These are phyloP conservation scores for Phialemoniopsis sp. DNA, from an alignment of 2,329 filamentous ascomycete species.

Conservation along the genomic window DNA sequence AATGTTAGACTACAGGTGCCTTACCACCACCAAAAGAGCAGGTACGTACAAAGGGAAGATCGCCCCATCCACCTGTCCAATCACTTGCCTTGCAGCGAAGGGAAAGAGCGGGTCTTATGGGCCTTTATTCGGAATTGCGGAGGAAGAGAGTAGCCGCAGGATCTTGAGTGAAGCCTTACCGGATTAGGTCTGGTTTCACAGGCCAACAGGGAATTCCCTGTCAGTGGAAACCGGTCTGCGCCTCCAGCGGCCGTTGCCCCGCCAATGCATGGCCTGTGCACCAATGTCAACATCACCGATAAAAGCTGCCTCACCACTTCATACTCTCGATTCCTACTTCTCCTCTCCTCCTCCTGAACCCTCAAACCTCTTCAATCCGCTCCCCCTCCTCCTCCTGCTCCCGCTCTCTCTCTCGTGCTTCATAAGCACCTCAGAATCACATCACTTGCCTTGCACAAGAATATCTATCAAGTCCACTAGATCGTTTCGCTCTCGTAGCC, in stretches of 20 bases:
- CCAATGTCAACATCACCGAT: conserved; percentile 1
- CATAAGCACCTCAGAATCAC: conserved; percentile 8
- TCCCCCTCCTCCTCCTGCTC: conserved; percentile 5
- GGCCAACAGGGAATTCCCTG: too few relatives aligned
- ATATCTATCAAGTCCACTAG: conserved; percentile 35
- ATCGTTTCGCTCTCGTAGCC: conserved; percentile 41
- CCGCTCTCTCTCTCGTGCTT: conserved; percentile 3
- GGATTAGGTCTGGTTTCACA: conserved; percentile 3
- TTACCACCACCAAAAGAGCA: too few relatives aligned
- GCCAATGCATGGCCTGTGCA: conserved; percentile 8
- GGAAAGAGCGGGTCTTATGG: background rate
- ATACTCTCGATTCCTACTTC: conserved; percentile 11
- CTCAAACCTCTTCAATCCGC: conserved; percentile 7
- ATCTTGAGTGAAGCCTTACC: background rate
- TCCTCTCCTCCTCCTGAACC: conserved; percentile 11
- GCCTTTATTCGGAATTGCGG: background rate
- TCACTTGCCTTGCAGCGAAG: background rate
- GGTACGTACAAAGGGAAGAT: too few relatives aligned
- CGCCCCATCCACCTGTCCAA: too few relatives aligned
- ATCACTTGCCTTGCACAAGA: conserved; percentile 19
- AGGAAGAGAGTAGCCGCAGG: background rate
- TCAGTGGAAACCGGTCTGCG: conserved; percentile 1
- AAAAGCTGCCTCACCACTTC: background rate
- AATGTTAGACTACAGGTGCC: too few relatives aligned
- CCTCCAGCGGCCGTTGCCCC: conserved; percentile 7